Evolutionary conservation across 129 eudicot genomes (phyloP).

Genomic region (Pseudognaphalium luteoalbum): DNA sequence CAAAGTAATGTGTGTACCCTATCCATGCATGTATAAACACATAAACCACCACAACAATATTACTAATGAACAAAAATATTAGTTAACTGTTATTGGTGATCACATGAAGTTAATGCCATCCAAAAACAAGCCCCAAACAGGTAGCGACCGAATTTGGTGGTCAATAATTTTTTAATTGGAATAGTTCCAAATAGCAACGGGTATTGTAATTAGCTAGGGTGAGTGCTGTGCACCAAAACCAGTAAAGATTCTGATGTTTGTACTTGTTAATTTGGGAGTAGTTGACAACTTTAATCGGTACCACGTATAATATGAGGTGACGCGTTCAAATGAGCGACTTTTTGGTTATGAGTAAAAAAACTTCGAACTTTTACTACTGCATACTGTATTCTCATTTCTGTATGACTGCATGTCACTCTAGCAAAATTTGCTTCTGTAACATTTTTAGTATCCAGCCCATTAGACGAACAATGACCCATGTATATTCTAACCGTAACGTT

Average conservation of each 20-base stretch:
- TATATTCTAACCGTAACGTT: too few relatives aligned
- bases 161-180: conserved; percentile 12
- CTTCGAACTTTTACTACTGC: background rate
- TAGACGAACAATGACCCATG: too few relatives aligned
- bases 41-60: background rate
- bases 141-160: conserved; percentile 31
- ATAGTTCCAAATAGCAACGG: conserved; percentile 33
- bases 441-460: too few relatives aligned
- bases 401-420: too few relatives aligned
- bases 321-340: background rate
- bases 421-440: too few relatives aligned
- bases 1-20: background rate
- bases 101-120: conserved; percentile 14
- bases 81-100: conserved; percentile 9
- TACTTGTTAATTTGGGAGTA: conserved; percentile 17
- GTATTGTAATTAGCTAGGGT: background rate
- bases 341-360: too few relatives aligned
- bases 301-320: background rate
- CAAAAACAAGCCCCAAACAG: conserved; percentile 33
- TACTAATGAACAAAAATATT: background rate
- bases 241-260: conserved; percentile 34
- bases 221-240: conserved; percentile 25
- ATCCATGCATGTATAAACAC: too few relatives aligned
- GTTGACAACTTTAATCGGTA: conserved; percentile 12
- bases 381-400: too few relatives aligned